A percentile compares a stretch with the other conserved stretches of the same genome.
Conservation (phyloP, 83 land plant species). For the Picea mariana region DNA sequence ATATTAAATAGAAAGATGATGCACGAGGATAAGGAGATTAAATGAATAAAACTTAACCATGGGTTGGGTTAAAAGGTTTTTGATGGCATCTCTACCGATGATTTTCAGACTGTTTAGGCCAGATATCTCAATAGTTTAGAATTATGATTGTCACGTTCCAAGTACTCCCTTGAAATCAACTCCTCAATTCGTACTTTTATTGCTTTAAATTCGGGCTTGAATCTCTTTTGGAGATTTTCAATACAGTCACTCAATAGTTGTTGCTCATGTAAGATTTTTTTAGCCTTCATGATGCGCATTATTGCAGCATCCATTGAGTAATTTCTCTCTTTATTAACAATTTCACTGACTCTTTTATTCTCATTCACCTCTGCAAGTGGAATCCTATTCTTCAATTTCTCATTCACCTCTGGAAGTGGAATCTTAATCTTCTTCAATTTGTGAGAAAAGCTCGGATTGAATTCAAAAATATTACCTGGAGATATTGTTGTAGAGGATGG, state of each 20-base stretch:
- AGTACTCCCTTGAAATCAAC: slow-evolving; percentile 56
- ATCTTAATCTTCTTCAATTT: slow-evolving; percentile 71
- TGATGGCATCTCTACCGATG: too few relatives aligned
- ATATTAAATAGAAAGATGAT: too few relatives aligned
- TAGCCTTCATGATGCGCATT: slow-evolving; percentile 89
- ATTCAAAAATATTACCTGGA: slow-evolving; percentile 58
- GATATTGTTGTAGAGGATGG: slow-evolving; percentile 51
- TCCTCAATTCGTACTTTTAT: slow-evolving; percentile 78
- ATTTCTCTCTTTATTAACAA: slow-evolving; percentile 80
- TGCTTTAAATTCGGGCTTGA: slow-evolving; percentile 78
- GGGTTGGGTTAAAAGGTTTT: too few relatives aligned
- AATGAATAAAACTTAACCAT: too few relatives aligned
- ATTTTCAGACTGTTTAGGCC: too few relatives aligned
- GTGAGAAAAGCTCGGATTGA: slow-evolving; percentile 72
- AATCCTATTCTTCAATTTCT: too few relatives aligned
- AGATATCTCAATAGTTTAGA: slow-evolving; percentile 62
- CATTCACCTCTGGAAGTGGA: slow-evolving; percentile 1
- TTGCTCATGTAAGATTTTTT: slow-evolving; percentile 71
- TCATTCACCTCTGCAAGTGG: slow-evolving; percentile 59
- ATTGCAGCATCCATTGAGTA: slow-evolving; percentile 89
- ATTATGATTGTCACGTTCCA: slow-evolving; percentile 70
- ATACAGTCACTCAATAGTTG: slow-evolving; percentile 84
- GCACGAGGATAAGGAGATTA: too few relatives aligned
- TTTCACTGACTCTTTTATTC: slow-evolving; percentile 81
- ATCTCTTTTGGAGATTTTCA: slow-evolving; percentile 79